Percentiles rank a stretch among this genome's conserved stretches.
Evolutionary conservation across 108 stramenopile species (phyloP).

Genomic region (Parmales sp.): DNA sequence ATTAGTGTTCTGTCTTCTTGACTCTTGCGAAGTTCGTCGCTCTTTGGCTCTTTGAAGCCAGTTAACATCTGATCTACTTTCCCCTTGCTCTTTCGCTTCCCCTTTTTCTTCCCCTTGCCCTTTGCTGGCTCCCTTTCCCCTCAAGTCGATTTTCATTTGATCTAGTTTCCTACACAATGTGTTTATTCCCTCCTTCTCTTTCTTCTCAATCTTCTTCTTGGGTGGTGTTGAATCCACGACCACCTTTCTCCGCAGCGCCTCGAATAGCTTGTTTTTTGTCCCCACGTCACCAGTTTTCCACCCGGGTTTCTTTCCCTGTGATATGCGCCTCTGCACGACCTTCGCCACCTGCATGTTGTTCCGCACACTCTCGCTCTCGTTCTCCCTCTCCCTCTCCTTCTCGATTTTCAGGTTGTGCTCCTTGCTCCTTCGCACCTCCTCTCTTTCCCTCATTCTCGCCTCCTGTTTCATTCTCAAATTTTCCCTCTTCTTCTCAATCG

Average conservation of each 20-base stretch:
- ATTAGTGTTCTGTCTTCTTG: too few species aligned
- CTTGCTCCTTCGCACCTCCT: background rate
- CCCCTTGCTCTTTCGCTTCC: too few species aligned
- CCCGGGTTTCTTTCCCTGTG: background rate
- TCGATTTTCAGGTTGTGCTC: background rate
- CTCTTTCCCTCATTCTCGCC: background rate
- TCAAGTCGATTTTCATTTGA: background rate
- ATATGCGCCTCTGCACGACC: background rate
- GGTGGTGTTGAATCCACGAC: background rate
- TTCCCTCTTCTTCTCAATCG: conserved; percentile 8
- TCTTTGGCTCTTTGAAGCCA: too few species aligned
- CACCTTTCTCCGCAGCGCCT: background rate
- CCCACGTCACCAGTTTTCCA: background rate
- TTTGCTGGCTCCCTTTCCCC: too few species aligned
- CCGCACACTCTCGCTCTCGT: background rate
- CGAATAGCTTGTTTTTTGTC: background rate
- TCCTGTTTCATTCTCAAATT: background rate
- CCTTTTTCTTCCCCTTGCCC: too few species aligned
- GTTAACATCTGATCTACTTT: too few species aligned
- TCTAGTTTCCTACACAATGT: background rate
- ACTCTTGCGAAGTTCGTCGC: too few species aligned
- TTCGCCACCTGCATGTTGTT: background rate
- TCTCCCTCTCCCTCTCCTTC: conserved; percentile 2
- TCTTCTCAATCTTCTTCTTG: background rate
- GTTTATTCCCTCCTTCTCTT: background rate